These are phyloP conservation scores for Cutaneotrichosporon sp. DNA, from an alignment of 1,284 basidiomycete genomes.

Conservation along the genomic window DNA sequence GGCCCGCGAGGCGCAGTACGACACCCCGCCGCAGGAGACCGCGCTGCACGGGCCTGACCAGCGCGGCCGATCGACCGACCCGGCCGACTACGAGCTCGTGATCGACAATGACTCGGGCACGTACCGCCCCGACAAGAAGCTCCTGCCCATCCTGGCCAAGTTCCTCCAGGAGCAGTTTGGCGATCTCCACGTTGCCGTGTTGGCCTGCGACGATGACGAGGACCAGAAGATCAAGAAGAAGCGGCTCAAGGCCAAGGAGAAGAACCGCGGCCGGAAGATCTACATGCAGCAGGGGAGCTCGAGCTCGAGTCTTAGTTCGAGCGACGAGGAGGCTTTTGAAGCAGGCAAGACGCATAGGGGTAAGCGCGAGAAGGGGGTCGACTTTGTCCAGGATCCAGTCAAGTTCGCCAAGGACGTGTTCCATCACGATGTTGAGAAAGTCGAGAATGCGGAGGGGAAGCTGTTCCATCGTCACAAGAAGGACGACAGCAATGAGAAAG, in stretches of 20 bases:
- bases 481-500: neutral
- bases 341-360: neutral
- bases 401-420: neutral
- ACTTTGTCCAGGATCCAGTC: conserved; percentile 1
- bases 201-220: conserved; percentile 58
- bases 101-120: conserved; percentile 56
- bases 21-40: conserved; percentile 11
- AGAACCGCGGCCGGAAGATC: neutral
- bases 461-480: neutral
- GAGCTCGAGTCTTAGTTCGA: neutral
- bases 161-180: conserved; percentile 62
- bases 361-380: conserved; percentile 4
- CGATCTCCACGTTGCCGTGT: conserved; percentile 57
- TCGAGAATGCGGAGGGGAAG: neutral
- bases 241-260: conserved; percentile 18
- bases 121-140: conserved; percentile 51
- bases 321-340: conserved; percentile 5
- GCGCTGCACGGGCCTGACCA: conserved; percentile 3
- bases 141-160: conserved; percentile 48
- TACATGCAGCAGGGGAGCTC: neutral
- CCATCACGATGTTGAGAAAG: neutral
- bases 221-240: conserved; percentile 40
- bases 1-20: neutral
- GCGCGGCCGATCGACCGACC: conserved; percentile 24
- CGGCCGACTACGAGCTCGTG: conserved; percentile 51